A percentile compares a stretch with the other conserved stretches of the same genome.
Evolutionary conservation across 805 yeast species (phyloP).

Genomic region (Sugiyamaella mastotermitis): DNA sequence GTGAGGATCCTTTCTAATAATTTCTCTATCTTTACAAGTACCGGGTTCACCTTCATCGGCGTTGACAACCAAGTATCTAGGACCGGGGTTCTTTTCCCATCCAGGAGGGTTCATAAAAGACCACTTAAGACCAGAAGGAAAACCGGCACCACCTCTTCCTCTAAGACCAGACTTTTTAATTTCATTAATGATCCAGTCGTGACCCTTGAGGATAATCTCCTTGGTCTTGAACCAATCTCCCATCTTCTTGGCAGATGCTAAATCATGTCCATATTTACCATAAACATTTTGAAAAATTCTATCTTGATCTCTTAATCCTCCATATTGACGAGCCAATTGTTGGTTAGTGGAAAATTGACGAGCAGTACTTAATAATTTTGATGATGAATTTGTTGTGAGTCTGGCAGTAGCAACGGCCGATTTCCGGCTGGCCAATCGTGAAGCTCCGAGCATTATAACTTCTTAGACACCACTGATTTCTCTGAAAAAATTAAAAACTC

Average conservation of each 20-base stretch:
- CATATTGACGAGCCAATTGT: no score
- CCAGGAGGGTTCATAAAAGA: constrained; percentile 94
- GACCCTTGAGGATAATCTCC: constrained; percentile 77
- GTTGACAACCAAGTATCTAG: constrained; percentile 80
- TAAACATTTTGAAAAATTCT: constrained; percentile 83
- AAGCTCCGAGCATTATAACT: no score
- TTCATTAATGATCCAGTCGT: constrained; percentile 85
- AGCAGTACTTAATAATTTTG: no score
- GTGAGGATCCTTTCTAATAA: constrained; percentile 86
- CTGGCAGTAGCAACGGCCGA: no score
- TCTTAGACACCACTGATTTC: no score
- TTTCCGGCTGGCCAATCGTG: no score
- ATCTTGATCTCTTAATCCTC: constrained; percentile 77
- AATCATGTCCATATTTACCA: constrained; percentile 66
- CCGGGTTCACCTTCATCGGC: constrained; percentile 97
- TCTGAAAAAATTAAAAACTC: no score
- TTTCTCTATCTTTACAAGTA: constrained; percentile 88
- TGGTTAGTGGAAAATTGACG: no score
- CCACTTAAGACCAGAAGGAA: constrained; percentile 89
- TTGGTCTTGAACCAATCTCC: constrained; percentile 93
- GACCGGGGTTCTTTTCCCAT: constrained; percentile 88
- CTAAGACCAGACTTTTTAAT: constrained; percentile 78
- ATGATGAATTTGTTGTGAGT: no score
- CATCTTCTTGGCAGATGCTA: constrained; percentile 67
- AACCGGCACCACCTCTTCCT: constrained; percentile 94